Conservation (phyloP, 1,284 basidiomycete species). For the Tylopilus orsonianus region DNA sequence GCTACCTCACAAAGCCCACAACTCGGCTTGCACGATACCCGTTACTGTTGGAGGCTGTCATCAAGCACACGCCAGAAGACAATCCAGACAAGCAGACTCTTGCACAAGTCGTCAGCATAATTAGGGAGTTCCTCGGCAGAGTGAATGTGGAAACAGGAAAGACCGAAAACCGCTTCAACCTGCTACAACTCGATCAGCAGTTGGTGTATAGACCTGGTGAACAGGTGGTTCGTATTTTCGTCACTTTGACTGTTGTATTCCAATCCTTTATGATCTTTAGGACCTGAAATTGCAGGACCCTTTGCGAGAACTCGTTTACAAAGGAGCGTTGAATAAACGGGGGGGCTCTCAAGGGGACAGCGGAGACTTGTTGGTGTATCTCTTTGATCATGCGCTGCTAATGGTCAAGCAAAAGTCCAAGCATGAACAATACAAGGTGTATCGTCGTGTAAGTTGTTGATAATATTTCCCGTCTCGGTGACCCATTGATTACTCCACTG, state of each 20-base stretch:
- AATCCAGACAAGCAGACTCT: slow-evolving; percentile 84
- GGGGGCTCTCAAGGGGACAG: slow-evolving; percentile 76
- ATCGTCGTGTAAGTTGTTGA: slow-evolving; percentile 71
- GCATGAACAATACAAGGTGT: slow-evolving; percentile 92
- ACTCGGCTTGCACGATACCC: slow-evolving; percentile 97
- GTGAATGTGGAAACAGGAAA: slow-evolving; percentile 80
- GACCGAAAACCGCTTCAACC: slow-evolving; percentile 63
- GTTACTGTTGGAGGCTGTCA: slow-evolving; percentile 87
- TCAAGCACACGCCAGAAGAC: slow-evolving; percentile 92
- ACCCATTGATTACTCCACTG: slow-evolving; percentile 6
- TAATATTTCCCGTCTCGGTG: slow-evolving; percentile 7
- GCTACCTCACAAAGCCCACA: slow-evolving; percentile 97
- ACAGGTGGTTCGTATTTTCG: slow-evolving; percentile 53
- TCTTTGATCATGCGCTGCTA: slow-evolving; percentile 96
- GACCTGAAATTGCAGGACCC: slow-evolving; percentile 72
- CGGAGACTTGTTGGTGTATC: slow-evolving; percentile 89
- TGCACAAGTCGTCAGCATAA: slow-evolving; percentile 76
- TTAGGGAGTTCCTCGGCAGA: slow-evolving; percentile 82
- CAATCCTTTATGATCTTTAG: slow-evolving; percentile 39
- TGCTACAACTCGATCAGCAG: slow-evolving; percentile 79
- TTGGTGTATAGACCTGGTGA: slow-evolving; percentile 75
- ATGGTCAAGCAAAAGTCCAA: slow-evolving; percentile 96
- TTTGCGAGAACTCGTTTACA: slow-evolving; percentile 87
- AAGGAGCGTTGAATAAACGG: slow-evolving; percentile 90
- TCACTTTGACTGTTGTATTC: background rate